Evolutionary conservation across 1,284 basidiomycete genomes (phyloP), one percentile per base, ranked within the genome.

Genomic region (Rhizoctonia solani): DNA sequence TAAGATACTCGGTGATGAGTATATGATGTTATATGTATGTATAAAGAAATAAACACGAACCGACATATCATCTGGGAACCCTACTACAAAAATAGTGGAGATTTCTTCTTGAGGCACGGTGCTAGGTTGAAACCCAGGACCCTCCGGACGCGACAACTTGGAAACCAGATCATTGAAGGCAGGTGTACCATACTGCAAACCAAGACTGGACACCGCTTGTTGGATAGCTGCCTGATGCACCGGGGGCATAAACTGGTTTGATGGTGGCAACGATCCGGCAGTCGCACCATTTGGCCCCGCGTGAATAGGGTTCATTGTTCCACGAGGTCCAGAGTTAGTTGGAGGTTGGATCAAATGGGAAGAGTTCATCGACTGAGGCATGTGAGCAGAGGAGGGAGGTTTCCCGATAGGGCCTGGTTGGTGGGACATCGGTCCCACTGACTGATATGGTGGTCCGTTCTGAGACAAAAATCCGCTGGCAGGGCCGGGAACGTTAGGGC

Each of bases 31-130:
- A 50, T n/a, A 11, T 44, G 13, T n/a, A 37, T 27, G 21, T 3
- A 21, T 25, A 19, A 66, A 63, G 68, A 73, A 37, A 44, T 16
- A 23, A 19, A 32, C 27, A 84, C 90, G 72, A 74, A 92, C 95
- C 83, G 91, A 89, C 92, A 99, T 98, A 75, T 99, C 96, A 71
- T 99, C 97, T 1, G 96, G 96, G 77, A 99, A 99, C 0, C 96
- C 96, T 30, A 98, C 96, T 1, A 99, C 95, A 73, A 99, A 99
- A 71, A 99, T 96, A 1, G 96, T 99, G 21, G 92, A 95, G 69
- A 98, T 98, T 73, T 98, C 95, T 75, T 98, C 95, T 68, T 89
- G 86, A 2, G 50, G 59, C 8, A 52, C 50, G 41, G 29, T 68
- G 27, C 14, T 42, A n/a, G 61, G 49, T 44, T 54, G 41, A 41